Evolutionary conservation across 371 early-diverging fungal genomes (phyloP).

Genomic region (Mucor irregularis): DNA sequence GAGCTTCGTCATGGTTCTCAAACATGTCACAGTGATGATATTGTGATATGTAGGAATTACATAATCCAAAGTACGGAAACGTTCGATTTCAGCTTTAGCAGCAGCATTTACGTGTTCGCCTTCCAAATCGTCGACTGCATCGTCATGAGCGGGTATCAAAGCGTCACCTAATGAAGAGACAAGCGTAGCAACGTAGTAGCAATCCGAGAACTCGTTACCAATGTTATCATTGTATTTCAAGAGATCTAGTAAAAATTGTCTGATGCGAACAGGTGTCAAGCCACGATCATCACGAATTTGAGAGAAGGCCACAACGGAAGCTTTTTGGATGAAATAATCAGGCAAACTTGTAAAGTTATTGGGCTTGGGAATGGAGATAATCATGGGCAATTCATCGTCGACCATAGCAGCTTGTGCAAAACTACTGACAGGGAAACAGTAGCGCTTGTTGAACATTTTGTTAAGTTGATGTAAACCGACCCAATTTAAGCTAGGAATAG

Average conservation of each 20-base stretch:
- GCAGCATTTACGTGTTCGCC: slow-evolving; percentile 52
- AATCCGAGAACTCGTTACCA: slow-evolving; percentile 84
- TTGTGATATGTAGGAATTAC: slow-evolving; percentile 88
- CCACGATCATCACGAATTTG: slow-evolving; percentile 67
- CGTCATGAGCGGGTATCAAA: slow-evolving; percentile 56
- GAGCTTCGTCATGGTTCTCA: slow-evolving; percentile 53
- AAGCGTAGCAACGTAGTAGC: slow-evolving; percentile 74
- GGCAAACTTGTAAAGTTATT: slow-evolving; percentile 84
- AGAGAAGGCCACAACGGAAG: slow-evolving; percentile 75
- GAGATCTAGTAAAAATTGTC: slow-evolving; percentile 72
- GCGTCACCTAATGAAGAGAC: slow-evolving; percentile 74
- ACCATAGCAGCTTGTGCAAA: slow-evolving; percentile 15
- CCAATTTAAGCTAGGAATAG: slow-evolving; percentile 56
- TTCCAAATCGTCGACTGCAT: slow-evolving; percentile 43
- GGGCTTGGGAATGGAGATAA: slow-evolving; percentile 70
- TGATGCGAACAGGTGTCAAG: slow-evolving; percentile 65
- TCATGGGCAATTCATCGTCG: slow-evolving; percentile 47
- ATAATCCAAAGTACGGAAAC: slow-evolving; percentile 78
- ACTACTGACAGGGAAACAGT: slow-evolving; percentile 55
- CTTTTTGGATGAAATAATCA: slow-evolving; percentile 90
- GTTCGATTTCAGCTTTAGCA: slow-evolving; percentile 74
- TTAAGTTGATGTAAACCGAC: slow-evolving; percentile 77
- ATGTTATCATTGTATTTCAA: slow-evolving; percentile 91
- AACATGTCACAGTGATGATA: slow-evolving; percentile 75
- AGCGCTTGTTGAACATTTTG: slow-evolving; percentile 76